Percentiles rank a stretch among this genome's conserved stretches.
Conservation (phyloP, 2,329 filamentous ascomycete species). For the Claviceps sp. region DNA sequence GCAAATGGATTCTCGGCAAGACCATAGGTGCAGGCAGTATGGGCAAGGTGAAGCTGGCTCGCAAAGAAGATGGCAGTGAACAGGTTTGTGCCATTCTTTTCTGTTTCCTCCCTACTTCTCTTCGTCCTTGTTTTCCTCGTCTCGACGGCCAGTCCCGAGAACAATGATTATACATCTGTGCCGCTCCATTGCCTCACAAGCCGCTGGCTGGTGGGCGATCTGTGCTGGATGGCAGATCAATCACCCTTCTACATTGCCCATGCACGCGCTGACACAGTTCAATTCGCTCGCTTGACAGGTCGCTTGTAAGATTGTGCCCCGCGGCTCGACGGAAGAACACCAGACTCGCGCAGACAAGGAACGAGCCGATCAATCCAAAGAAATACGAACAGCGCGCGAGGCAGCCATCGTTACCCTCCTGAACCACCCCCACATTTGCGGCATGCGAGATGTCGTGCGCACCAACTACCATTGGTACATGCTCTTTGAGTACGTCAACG, state of each 20-base stretch:
- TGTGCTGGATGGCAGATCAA: background rate
- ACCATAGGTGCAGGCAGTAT: conserved; percentile 96
- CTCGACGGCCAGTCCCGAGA: background rate
- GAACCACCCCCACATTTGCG: conserved; percentile 91
- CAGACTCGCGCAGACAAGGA: conserved; percentile 61
- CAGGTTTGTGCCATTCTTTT: conserved; percentile 45
- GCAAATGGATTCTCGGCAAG: conserved; percentile 90
- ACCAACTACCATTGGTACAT: conserved; percentile 99
- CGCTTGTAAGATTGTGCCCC: conserved; percentile 92
- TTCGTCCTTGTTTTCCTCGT: background rate
- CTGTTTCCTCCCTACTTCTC: background rate
- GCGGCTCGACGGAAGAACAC: conserved; percentile 77
- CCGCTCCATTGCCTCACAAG: background rate
- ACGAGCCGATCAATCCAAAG: conserved; percentile 88
- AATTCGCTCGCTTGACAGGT: conserved; percentile 34
- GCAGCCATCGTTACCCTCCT: conserved; percentile 91
- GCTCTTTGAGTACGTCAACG: conserved; percentile 98
- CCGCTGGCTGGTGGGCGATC: background rate
- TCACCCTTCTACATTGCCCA: background rate
- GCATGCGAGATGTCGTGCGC: conserved; percentile 84
- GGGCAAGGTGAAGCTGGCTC: conserved; percentile 95
- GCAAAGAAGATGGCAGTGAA: conserved; percentile 78
- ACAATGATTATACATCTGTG: background rate
- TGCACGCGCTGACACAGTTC: background rate
- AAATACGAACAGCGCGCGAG: conserved; percentile 86